Evolutionary conservation across 345 rosid species (phyloP), one percentile per base, ranked within the genome.

Genomic region (Geranium brycei): DNA sequence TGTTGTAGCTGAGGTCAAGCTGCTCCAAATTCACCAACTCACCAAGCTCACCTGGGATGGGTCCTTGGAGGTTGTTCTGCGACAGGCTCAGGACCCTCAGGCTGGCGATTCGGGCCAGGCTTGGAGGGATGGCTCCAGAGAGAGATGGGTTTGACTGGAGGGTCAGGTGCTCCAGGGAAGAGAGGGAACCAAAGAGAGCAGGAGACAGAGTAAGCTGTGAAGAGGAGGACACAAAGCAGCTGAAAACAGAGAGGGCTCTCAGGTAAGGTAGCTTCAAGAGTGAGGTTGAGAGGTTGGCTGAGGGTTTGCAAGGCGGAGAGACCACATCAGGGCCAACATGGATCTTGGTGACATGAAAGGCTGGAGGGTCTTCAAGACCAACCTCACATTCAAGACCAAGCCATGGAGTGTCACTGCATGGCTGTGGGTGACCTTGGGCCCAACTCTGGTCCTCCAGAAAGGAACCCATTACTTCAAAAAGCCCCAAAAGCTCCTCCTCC

Each of bases 391-490:
- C 76, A 64, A 78, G 60, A 17, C 81, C 81, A 68, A 79, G 82
- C 85, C 85, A 78, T 69, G 78, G 85, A 7, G 82, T 81, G 61
- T 78, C 75, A n/a, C 72, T 74, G 64, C 85, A 81, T 61, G 85
- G 85, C 30, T 68, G 63, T 30, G 80, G 80, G 53, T 81, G 80
- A 31, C 58, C 35, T 59, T 68, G 61, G 12, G 77, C 63, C 82
- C 82, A 78, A 13, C 60, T 60, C 35, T 78, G 79, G 59, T 81
- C 79, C 30, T 76, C 80, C 3, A 81, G 17, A 58, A 81, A 73
- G 3, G 70, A 68, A 67, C 55, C 73, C 62, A 81, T 58, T 18
- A 76, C 76, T 53, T 81, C 72, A 68, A 67, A 81, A 53, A 78
- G 68, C 14, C 77, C 82, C 31, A 56, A 7, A 17, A 76, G 72